Evolutionary conservation across 2,329 filamentous ascomycete genomes (phyloP).

Genomic region (Colletotrichum limetticola): DNA sequence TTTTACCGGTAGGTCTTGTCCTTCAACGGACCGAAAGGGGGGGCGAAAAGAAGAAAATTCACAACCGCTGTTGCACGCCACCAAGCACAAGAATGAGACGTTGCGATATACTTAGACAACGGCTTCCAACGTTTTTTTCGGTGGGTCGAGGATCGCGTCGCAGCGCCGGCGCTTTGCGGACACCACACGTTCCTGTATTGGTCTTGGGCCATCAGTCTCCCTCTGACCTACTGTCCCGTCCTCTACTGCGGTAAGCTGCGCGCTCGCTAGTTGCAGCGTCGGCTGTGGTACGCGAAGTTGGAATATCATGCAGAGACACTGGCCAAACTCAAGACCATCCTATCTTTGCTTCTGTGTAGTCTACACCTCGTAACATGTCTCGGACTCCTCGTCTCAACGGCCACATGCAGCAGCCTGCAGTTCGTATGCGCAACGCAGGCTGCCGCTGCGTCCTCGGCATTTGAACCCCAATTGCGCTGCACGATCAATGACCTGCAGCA

Average conservation of each 20-base stretch:
- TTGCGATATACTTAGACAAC: constrained; percentile 16
- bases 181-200: neutral
- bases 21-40: neutral
- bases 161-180: constrained; percentile 10
- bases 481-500: constrained; percentile 2
- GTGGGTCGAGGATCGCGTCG: constrained; percentile 7
- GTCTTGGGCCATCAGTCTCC: neutral
- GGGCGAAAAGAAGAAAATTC: neutral
- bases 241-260: neutral
- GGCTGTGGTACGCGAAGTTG: neutral
- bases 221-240: neutral
- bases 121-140: constrained; percentile 17
- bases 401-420: constrained; percentile 2
- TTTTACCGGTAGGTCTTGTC: neutral
- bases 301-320: neutral
- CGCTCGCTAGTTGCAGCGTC: neutral
- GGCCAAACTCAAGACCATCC: neutral
- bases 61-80: constrained; percentile 13
- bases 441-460: constrained; percentile 13
- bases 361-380: constrained; percentile 17
- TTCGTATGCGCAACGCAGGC: constrained; percentile 5
- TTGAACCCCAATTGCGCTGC: neutral
- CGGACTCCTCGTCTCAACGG: constrained; percentile 6
- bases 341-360: neutral
- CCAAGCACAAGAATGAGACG: constrained; percentile 15